Evolutionary conservation across 176 grass and related monocot species (phyloP), one percentile per base, ranked within the genome.

Genomic region (Hordeum vulgare): DNA sequence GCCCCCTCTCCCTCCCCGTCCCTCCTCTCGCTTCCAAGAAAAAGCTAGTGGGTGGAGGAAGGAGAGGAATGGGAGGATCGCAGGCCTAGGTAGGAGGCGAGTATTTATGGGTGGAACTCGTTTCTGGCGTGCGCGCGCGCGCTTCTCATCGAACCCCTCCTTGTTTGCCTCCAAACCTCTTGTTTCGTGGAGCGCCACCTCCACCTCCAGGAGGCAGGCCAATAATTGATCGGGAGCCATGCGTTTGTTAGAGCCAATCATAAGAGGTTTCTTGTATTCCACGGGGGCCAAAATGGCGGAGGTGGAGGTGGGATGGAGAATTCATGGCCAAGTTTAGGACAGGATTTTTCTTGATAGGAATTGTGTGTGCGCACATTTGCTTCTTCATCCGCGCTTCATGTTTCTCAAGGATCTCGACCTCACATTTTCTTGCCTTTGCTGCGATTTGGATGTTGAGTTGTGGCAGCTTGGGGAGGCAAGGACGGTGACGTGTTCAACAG

Each of bases 11-110:
- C 70, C 83, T 73, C 82, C 61, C 81, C 66, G 53, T 76, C 79
- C 73, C 61, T 66, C 77, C 74, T 86, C 87, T 80, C 77, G 82
- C 85, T 80, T 90, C 81, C 79, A 80, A 90, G 85, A 79, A 83
- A 56, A 81, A 79, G 70, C 57, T 61, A 14, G 51, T 21, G 7
- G 51, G 28, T 58, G 63, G 69, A 62, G 15, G 64, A 68, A 39
- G 79, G 76, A 75, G 59, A 23, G 31, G 88, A 83, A 72, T 91
- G 83, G 66, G 41, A 73, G 66, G 61, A 20, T 54, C 66, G 77
- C 47, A 51, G 6, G 47, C 76, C 65, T 59, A 69, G 24, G 72
- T 12, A 5, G 71, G 39, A 70, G 31, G 29, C 40, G 86, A 37
- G 8, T 74, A 83, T 87, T 79, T 92, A 91, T 82, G 76, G 63